These are phyloP conservation scores for Diaporthe vexans DNA, from an alignment of 2,329 filamentous ascomycete genomes.

Conservation along the genomic window DNA sequence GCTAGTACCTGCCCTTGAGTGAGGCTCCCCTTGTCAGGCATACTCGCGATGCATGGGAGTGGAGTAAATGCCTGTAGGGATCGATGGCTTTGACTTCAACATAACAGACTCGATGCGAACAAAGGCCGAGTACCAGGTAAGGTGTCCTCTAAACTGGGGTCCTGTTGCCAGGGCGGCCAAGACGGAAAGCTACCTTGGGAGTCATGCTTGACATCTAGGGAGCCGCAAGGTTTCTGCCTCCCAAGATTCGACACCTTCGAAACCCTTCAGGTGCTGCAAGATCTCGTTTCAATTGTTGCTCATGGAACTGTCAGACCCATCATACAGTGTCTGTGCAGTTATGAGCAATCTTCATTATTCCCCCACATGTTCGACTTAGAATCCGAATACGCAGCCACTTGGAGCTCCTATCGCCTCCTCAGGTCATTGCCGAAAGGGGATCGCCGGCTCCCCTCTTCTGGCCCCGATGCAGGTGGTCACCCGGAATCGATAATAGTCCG, in stretches of 20 bases:
- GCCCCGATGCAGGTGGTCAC: not conserved
- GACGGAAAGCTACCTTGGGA: slow-evolving; percentile 9
- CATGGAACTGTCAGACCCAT: not conserved
- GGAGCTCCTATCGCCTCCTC: not conserved
- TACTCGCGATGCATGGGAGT: not conserved
- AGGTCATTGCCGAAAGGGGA: not conserved
- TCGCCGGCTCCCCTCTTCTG: slow-evolving; percentile 8
- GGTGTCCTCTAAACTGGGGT: not conserved
- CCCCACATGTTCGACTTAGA: not conserved
- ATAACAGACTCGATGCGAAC: too few species aligned
- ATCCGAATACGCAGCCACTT: not conserved
- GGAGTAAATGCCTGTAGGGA: not conserved
- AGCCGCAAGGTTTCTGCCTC: slow-evolving; percentile 1
- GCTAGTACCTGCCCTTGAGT: not conserved
- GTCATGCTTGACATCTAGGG: slow-evolving; percentile 7
- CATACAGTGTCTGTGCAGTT: not conserved
- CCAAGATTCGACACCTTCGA: not conserved
- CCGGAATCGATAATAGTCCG: not conserved
- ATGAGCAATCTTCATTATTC: not conserved
- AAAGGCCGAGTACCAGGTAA: not conserved
- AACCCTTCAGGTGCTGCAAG: not conserved
- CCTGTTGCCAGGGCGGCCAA: not conserved
- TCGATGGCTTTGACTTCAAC: not conserved
- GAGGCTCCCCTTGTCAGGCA: not conserved
- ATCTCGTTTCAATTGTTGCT: slow-evolving; percentile 2